Percentiles rank a stretch among this genome's conserved stretches.
Evolutionary conservation across 1,284 basidiomycete genomes (phyloP).

Genomic region (Pholiota adiposa): DNA sequence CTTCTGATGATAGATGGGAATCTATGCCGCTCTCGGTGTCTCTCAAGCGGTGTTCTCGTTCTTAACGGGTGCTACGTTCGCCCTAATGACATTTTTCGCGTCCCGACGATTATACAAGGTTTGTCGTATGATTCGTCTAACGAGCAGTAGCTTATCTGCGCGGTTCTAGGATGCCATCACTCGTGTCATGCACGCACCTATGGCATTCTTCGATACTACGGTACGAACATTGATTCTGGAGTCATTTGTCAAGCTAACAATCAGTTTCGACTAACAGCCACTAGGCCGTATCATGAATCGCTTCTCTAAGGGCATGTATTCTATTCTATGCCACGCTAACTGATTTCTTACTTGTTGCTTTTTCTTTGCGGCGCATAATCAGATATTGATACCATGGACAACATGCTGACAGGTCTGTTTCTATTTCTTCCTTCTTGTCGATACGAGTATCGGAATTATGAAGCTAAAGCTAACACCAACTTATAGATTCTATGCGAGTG

Average conservation of each 20-base stretch:
- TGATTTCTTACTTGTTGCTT: not conserved
- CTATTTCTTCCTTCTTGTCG: not conserved
- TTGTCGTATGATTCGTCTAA: slow-evolving; percentile 40
- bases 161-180: slow-evolving; percentile 57
- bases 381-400: slow-evolving; percentile 90
- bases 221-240: slow-evolving; percentile 34
- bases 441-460: not conserved
- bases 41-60: slow-evolving; percentile 50
- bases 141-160: slow-evolving; percentile 35
- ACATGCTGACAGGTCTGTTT: slow-evolving; percentile 53
- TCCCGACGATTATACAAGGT: slow-evolving; percentile 19
- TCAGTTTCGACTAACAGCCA: slow-evolving; percentile 51
- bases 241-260: too few relatives aligned
- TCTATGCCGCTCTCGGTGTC: slow-evolving; percentile 59
- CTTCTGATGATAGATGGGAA: slow-evolving; percentile 54
- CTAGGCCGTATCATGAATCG: slow-evolving; percentile 89
- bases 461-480: not conserved
- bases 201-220: slow-evolving; percentile 90
- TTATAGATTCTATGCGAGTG: slow-evolving; percentile 74
- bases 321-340: not conserved
- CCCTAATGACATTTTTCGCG: slow-evolving; percentile 45
- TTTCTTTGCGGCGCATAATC: not conserved
- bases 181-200: slow-evolving; percentile 74
- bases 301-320: slow-evolving; percentile 60
- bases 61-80: slow-evolving; percentile 56